These are phyloP conservation scores for Trebouxia sp. DNA, from an alignment of 139 green algal species.

Conservation along the genomic window DNA sequence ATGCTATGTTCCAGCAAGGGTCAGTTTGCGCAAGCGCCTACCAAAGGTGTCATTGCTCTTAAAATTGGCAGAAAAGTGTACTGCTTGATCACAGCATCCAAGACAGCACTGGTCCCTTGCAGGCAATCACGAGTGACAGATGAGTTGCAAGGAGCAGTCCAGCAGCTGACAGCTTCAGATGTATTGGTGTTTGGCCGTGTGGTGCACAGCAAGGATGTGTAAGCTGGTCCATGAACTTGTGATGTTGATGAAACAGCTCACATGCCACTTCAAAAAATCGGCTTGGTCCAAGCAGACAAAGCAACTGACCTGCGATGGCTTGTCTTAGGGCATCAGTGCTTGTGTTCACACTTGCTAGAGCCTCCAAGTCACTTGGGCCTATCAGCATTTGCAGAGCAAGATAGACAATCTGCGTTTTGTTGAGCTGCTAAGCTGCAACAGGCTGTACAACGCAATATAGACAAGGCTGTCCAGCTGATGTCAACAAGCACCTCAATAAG, in stretches of 20 bases:
- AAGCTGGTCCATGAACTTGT: no score
- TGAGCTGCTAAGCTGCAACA: background rate
- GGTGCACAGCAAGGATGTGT: no score
- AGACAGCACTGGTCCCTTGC: background rate
- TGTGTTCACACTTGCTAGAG: background rate
- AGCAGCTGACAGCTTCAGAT: no score
- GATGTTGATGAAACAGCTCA: no score
- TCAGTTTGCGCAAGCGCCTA: no score
- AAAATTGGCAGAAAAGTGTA: no score
- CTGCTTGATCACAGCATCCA: background rate
- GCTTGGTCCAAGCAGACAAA: no score
- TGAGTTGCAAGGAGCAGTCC: no score
- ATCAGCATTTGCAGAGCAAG: conserved; percentile 10
- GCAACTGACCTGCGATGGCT: background rate
- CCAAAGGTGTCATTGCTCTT: no score
- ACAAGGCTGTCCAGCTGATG: background rate
- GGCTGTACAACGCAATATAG: background rate
- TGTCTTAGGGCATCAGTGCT: background rate
- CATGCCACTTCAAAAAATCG: no score
- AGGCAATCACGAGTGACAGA: background rate
- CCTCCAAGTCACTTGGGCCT: background rate
- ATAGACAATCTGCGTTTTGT: background rate
- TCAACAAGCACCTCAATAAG: background rate
- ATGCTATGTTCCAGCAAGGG: background rate
- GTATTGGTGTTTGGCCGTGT: no score